These are phyloP conservation scores for Dioscorea alata DNA, from an alignment of 106 monocot genomes.

Conservation along the genomic window DNA sequence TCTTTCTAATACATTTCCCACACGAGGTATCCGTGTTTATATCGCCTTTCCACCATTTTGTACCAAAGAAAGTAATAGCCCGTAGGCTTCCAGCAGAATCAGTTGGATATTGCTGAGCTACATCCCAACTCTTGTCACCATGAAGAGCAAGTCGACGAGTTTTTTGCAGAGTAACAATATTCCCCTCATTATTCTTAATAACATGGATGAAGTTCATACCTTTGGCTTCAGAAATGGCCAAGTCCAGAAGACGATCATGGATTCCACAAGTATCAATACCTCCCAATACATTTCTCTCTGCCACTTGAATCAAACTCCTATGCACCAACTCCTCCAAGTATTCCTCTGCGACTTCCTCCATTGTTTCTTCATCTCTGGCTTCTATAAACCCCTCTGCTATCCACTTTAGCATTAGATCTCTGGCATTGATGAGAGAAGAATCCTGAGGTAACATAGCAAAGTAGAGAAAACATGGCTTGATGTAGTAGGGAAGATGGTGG, in stretches of 20 bases:
- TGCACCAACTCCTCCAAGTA: conserved; percentile 16
- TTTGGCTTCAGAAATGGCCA: conserved; percentile 17
- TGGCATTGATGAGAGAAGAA: neutral
- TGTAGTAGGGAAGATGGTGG: conserved; percentile 6
- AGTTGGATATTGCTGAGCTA: too few relatives aligned
- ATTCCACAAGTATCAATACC: neutral
- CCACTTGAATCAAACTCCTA: neutral
- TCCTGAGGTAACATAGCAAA: conserved; percentile 6
- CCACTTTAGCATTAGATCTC: neutral
- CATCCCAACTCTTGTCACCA: too few relatives aligned
- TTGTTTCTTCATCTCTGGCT: neutral
- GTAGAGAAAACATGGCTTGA: conserved; percentile 19
- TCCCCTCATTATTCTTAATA: too few relatives aligned
- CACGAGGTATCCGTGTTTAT: too few relatives aligned
- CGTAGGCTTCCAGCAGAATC: too few relatives aligned
- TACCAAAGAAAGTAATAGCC: too few relatives aligned
- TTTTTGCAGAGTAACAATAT: too few relatives aligned
- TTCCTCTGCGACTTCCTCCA: conserved; percentile 14
- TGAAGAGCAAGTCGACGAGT: too few relatives aligned
- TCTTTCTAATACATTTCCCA: too few relatives aligned
- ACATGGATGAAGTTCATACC: conserved; percentile 8
- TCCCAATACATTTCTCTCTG: neutral
- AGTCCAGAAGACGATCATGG: conserved; percentile 22
- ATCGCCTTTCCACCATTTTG: too few relatives aligned
- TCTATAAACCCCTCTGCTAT: conserved; percentile 13